These are phyloP conservation scores for Pythium coloratum DNA, from an alignment of 352 stramenopile species.

Conservation along the genomic window DNA sequence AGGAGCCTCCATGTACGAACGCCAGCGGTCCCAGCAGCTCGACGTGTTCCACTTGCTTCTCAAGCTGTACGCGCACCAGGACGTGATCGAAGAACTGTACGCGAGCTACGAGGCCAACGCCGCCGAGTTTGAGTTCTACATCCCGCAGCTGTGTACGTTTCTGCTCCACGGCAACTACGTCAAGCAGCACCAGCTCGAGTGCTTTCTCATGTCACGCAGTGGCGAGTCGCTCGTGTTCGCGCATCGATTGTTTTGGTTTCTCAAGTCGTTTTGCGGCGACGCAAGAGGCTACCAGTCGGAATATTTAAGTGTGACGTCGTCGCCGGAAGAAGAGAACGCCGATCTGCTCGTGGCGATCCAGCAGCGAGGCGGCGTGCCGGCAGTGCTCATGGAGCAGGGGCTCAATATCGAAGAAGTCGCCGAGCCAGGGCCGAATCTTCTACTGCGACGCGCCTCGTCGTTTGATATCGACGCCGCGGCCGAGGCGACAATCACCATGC, in stretches of 20 bases:
- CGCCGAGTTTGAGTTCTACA: conserved; percentile 87
- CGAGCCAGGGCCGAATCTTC: conserved; percentile 47
- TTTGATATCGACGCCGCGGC: conserved; percentile 54
- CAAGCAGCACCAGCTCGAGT: conserved; percentile 83
- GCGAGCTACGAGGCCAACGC: conserved; percentile 62
- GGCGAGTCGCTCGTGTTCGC: conserved; percentile 82
- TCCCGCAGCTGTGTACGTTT: conserved; percentile 88
- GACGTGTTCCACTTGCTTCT: conserved; percentile 77
- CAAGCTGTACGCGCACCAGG: conserved; percentile 81
- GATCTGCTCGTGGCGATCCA: conserved; percentile 69
- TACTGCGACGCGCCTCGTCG: conserved; percentile 46
- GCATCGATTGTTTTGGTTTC: conserved; percentile 84
- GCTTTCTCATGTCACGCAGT: conserved; percentile 84
- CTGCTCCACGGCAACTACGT: conserved; percentile 81
- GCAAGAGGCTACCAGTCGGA: conserved; percentile 68
- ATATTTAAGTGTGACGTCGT: conserved; percentile 67
- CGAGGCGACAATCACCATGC: conserved; percentile 32
- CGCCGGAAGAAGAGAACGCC: conserved; percentile 58
- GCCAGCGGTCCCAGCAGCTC: conserved; percentile 9
- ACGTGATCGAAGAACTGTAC: conserved; percentile 80
- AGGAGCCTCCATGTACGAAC: conserved; percentile 21
- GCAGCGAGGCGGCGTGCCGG: conserved; percentile 60
- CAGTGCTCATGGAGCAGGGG: conserved; percentile 74
- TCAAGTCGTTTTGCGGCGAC: conserved; percentile 83
- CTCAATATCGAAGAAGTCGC: conserved; percentile 71